A percentile compares a stretch with the other conserved stretches of the same genome.
These are phyloP conservation scores for Diplodia seriata DNA, from an alignment of 2,329 filamentous ascomycete genomes.

Conservation along the genomic window DNA sequence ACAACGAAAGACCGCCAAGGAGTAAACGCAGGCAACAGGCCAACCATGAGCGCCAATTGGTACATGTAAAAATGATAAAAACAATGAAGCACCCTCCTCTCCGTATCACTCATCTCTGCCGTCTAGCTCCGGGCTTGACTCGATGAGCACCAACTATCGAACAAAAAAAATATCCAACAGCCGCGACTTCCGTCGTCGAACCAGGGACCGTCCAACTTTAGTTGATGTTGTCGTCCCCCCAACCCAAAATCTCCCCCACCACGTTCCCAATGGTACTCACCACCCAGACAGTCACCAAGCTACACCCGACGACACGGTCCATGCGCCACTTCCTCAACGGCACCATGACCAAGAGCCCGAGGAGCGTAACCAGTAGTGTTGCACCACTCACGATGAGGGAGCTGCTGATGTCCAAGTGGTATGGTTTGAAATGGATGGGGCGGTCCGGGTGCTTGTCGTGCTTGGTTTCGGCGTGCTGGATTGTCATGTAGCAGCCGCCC, in stretches of 20 bases:
- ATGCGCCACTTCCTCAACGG: conserved; percentile 87
- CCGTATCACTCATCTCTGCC: neutral
- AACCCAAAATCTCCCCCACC: conserved; percentile 68
- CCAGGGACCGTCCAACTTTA: neutral
- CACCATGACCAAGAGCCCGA: conserved; percentile 79
- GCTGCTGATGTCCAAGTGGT: conserved; percentile 81
- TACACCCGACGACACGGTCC: conserved; percentile 76
- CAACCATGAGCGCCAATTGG: neutral
- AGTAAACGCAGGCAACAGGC: neutral
- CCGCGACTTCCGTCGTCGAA: neutral
- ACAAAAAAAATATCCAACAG: neutral
- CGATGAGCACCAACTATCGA: neutral
- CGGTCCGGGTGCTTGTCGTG: conserved; percentile 71
- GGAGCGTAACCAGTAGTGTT: conserved; percentile 81
- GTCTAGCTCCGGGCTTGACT: neutral
- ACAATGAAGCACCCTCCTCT: neutral
- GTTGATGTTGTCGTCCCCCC: conserved; percentile 16
- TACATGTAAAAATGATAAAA: neutral
- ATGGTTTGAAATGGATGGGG: conserved; percentile 73
- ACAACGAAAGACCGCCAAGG: neutral
- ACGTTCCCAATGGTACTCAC: conserved; percentile 84
- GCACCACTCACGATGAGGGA: conserved; percentile 85
- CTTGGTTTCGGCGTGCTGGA: conserved; percentile 70
- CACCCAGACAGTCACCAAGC: conserved; percentile 79
- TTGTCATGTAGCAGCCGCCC: conserved; percentile 85